Conservation (phyloP, 106 monocot genomes). For the Ottelia alismoides region DNA sequence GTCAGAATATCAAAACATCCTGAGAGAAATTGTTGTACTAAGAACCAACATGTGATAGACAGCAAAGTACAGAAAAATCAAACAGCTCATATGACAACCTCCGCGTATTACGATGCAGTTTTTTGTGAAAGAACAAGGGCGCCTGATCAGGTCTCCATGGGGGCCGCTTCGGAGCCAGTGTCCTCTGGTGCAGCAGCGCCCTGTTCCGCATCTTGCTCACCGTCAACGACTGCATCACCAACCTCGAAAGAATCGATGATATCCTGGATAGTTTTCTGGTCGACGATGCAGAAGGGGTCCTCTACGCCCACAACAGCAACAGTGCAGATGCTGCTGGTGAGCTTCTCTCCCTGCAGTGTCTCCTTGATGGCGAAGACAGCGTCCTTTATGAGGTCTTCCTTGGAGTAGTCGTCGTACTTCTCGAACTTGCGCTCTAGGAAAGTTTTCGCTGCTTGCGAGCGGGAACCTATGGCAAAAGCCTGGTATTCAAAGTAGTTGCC, state of each 20-base stretch:
- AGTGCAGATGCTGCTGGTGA: constrained; percentile 66
- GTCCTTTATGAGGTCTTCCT: constrained; percentile 80
- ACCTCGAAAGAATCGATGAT: constrained; percentile 57
- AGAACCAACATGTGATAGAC: no score
- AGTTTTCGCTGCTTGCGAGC: constrained; percentile 94
- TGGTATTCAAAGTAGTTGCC: constrained; percentile 98
- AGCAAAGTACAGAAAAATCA: no score
- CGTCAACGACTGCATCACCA: constrained; percentile 30
- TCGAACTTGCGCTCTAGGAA: constrained; percentile 66
- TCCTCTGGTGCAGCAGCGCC: no score
- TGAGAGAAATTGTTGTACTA: no score
- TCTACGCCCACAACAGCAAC: constrained; percentile 72
- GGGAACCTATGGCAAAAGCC: constrained; percentile 90
- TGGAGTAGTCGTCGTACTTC: constrained; percentile 30
- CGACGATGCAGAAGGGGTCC: constrained; percentile 64
- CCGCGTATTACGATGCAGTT: no score
- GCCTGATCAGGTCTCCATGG: constrained; percentile 13
- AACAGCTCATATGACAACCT: no score
- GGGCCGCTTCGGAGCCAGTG: constrained; percentile 3
- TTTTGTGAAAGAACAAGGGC: no score
- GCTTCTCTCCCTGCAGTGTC: constrained; percentile 86
- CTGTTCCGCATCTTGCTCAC: neutral
- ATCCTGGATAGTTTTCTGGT: constrained; percentile 48
- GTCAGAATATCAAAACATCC: no score
- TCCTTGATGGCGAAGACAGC: constrained; percentile 90